Base-by-base conservation (phyloP, 352 stramenopile species). In the Phytophthora cactorum region DNA sequence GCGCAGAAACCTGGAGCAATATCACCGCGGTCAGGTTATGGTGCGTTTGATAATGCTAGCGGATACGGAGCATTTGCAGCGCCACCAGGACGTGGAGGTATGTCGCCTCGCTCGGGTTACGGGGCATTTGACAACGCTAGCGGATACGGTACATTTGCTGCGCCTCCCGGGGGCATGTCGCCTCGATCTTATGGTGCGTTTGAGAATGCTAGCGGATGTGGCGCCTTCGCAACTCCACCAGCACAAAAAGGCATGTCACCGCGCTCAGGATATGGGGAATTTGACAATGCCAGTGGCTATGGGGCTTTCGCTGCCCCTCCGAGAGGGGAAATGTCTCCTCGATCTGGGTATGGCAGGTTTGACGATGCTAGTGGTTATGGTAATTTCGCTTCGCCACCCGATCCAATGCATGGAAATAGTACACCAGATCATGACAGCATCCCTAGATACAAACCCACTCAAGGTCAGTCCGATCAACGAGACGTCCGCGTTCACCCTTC, bases 1-100 rank as follows among this genome's bases (percentile, higher is more conserved):
- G 59, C 61, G 1, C 59, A 52, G n/a, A 10, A 25, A 47, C 29
- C 14, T 66, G 29, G 27, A n/a, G 32, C 2, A 5, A 66, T 67
- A 41, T 67, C 63, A 22, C 43, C 63, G 31, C 54, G 58, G 27
- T 81, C 74, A 15, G 66, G 63, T 0, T 84, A 84, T n/a, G 70
- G 70, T 15, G 73, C 38, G 2, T 84, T 82, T 17, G 70, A 79
- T 2, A 69, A 65, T 41, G 69, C 52, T 15, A 81, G 68, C 15
- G 63, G 63, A 4, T 78, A 82, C 34, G 79, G 78, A 2, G 59
- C 75, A 5, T 88, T 88, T 47, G 66, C 61, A 4, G 50, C 55
- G 5, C 62, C 69, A 4, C 65, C 69, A n/a, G 59, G 5, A 56
- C 52, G 25, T 52, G 60, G 1, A 50, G 44, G 7, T 60, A 76